Conservation (phyloP, 2,329 filamentous ascomycete species). For the Verticillium klebahnii region DNA sequence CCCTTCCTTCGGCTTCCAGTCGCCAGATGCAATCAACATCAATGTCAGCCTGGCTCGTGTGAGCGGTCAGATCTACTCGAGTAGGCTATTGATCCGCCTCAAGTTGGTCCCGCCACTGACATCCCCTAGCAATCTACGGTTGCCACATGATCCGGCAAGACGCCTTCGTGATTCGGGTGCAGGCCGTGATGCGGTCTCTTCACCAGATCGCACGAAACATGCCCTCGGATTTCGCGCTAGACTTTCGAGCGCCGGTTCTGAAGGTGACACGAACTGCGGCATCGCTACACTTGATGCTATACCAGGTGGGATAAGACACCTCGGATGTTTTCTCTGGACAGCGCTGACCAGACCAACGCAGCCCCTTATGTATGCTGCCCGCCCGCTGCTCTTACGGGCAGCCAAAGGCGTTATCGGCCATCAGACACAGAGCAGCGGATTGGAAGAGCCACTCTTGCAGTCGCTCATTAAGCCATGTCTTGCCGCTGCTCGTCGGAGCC, state of each 20-base stretch:
- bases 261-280: not conserved
- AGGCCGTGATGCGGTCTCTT: not conserved
- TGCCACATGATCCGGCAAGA: not conserved
- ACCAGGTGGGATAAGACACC: not conserved
- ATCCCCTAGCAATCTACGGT: not conserved
- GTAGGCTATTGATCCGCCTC: not conserved
- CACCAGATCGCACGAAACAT: not conserved
- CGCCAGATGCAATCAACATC: not conserved
- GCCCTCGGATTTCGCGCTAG: not conserved
- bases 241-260: not conserved
- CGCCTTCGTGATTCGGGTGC: not conserved
- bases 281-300: conserved; percentile 1
- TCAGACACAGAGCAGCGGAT: not conserved
- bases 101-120: not conserved
- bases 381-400: not conserved
- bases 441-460: not conserved
- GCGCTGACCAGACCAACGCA: not conserved
- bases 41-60: not conserved
- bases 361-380: not conserved
- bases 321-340: not conserved
- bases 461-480: not conserved
- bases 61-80: not conserved
- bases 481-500: not conserved
- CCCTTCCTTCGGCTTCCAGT: not conserved
- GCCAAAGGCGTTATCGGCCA: not conserved